Base-by-base conservation (phyloP, 1,284 basidiomycete genomes). In the Sporisorium exsertum region DNA sequence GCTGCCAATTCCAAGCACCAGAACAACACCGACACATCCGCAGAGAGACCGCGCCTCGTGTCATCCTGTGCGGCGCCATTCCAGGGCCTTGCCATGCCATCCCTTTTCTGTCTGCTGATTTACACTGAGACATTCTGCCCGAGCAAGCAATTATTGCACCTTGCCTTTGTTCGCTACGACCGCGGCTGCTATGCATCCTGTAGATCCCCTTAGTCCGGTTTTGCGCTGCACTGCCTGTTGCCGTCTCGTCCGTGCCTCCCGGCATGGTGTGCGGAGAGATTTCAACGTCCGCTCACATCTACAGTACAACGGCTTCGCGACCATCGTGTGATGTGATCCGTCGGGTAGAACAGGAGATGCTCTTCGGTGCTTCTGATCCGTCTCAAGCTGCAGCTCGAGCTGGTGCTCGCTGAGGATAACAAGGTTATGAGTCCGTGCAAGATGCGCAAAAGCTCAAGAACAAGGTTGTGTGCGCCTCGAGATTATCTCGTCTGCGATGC, bases 161-260 rank as follows among this genome's bases (percentile, higher is more conserved):
- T 32, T 20, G 49, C n/a, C 29, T 50, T 12, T 50, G 27, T 50
- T 20, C 10, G 0, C 24, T n/a, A 50, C 18, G 9, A 50, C 49
- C 27, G 49, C 49, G 32, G 49, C 49, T 50, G 49, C 18, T 50
- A 50, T 50, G 49, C 49, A 50, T 50, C 49, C 32, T n/a, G 49
- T 50, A 50, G 49, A 50, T 50, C 49, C 20, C 49, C 2, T 49
- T 12, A 27, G 24, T 26, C 24, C 45, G 26, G 27, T 16, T 15
- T 20, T 12, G 13, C 35, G 6, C 24, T 24, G 13, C 13, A 6
- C 24, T 47, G 24, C 45, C 26, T 47, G 12, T 13, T 47, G 45
- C 45, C 27, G n/a, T 43, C n/a, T n/a, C 18, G n/a, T 43, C n/a
- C 40, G 20, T 16, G 40, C 40, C 37, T 40, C 37, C 18, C 18